Evolutionary conservation across 2,329 filamentous ascomycete species (phyloP).

Genomic region (Neurospora sp.): DNA sequence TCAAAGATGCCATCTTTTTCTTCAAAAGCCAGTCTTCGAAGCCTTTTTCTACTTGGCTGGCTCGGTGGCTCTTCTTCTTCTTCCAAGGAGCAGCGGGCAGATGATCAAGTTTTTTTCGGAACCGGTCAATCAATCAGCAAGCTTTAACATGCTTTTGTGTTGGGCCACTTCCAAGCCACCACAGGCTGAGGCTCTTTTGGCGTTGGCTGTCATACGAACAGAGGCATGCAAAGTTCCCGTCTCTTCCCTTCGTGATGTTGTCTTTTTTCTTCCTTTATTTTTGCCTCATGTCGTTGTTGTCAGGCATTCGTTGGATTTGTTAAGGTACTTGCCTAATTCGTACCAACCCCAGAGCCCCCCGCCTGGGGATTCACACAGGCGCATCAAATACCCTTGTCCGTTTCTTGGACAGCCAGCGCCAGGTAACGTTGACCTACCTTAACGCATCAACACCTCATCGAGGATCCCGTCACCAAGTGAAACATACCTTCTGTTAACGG

Average conservation of each 20-base stretch:
- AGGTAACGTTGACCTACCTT: not conserved
- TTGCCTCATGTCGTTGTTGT: not conserved
- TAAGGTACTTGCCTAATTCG: not conserved
- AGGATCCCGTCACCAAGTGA: not conserved
- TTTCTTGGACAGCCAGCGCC: not conserved
- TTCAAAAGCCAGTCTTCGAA: not conserved
- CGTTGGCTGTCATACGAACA: not conserved
- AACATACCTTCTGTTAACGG: not conserved
- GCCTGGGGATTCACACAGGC: not conserved
- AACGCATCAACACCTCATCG: not conserved
- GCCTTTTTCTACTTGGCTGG: not conserved
- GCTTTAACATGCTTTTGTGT: not conserved
- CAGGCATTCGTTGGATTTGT: not conserved
- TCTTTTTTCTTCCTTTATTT: not conserved
- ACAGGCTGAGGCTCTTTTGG: not conserved
- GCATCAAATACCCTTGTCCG: not conserved
- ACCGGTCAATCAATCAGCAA: not conserved
- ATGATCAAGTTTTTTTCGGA: not conserved
- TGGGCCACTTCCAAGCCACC: not conserved
- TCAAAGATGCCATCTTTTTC: not conserved
- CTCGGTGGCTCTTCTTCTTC: not conserved
- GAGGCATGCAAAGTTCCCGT: not conserved
- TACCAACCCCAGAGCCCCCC: not conserved
- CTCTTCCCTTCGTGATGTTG: not conserved
- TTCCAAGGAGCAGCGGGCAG: not conserved